Percentiles rank a stretch among this genome's conserved stretches.
These are phyloP conservation scores for Barnettozyma sp. DNA, from an alignment of 805 yeast species.

Conservation along the genomic window DNA sequence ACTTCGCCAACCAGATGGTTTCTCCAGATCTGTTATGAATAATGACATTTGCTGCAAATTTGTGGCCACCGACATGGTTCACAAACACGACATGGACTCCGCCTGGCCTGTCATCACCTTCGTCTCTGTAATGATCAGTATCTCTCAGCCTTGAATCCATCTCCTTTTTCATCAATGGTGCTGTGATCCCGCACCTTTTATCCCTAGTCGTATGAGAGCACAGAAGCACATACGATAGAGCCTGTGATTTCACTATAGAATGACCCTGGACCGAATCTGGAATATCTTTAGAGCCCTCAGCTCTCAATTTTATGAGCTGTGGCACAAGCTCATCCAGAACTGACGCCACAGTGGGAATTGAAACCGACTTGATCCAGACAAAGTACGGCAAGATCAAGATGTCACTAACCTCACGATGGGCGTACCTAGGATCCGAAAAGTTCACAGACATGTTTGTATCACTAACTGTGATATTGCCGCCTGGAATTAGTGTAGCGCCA, in stretches of 20 bases:
- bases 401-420: constrained; percentile 44
- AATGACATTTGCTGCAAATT: constrained; percentile 83
- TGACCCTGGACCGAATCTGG: constrained; percentile 20
- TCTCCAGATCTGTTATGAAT: constrained; percentile 68
- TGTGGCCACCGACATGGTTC: constrained; percentile 95
- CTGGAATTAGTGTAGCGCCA: constrained; percentile 19
- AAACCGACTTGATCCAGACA: constrained; percentile 54
- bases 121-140: constrained; percentile 65
- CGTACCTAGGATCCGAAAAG: constrained; percentile 37
- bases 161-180: constrained; percentile 80
- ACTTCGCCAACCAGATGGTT: constrained; percentile 82
- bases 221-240: constrained; percentile 51
- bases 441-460: constrained; percentile 50
- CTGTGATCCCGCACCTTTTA: constrained; percentile 89
- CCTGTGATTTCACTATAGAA: constrained; percentile 32
- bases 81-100: constrained; percentile 69
- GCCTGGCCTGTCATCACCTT: constrained; percentile 62
- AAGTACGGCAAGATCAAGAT: constrained; percentile 68
- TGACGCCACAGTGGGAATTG: constrained; percentile 33
- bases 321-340: constrained; percentile 43
- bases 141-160: constrained; percentile 69
- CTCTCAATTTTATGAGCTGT: constrained; percentile 27
- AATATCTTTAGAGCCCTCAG: constrained; percentile 10
- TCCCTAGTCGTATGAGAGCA: constrained; percentile 92
- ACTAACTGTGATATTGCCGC: constrained; percentile 39